Evolutionary conservation across 192 early-diverging fungal species (phyloP).

Genomic region (Jimgerdemannia lactiflua): DNA sequence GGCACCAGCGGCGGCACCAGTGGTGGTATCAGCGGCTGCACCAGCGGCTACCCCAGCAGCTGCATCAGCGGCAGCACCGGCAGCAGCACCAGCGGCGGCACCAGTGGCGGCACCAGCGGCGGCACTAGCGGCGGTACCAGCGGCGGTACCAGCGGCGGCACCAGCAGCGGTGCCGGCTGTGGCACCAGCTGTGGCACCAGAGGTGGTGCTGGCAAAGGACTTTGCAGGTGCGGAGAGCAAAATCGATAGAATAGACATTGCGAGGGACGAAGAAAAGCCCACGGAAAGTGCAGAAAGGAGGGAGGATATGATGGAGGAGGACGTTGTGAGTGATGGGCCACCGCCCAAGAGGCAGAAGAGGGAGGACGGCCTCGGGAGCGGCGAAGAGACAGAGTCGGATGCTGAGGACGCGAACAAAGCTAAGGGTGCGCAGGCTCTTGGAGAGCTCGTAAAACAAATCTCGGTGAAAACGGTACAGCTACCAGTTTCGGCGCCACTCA

Average conservation of each 20-base stretch:
- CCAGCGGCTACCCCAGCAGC: not conserved
- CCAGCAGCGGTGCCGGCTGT: not conserved
- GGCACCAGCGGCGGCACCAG: not conserved
- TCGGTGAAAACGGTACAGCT: not conserved
- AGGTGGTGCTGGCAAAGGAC: not conserved
- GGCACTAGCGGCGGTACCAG: not conserved
- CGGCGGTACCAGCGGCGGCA: not conserved
- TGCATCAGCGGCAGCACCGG: not conserved
- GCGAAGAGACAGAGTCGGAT: not conserved
- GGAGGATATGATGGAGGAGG: not conserved
- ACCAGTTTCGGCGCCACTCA: not conserved
- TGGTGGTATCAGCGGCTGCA: not conserved
- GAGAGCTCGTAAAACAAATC: not conserved
- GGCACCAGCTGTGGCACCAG: conserved; percentile 1
- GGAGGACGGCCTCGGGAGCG: not conserved
- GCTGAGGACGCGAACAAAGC: not conserved
- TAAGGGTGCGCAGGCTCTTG: not conserved
- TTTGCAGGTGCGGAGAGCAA: not conserved
- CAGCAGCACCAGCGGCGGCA: not conserved
- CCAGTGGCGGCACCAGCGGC: not conserved
- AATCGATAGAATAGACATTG: not conserved
- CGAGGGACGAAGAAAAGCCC: not conserved
- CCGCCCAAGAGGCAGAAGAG: not conserved
- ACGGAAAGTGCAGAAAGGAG: not conserved
- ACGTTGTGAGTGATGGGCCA: not conserved